Percentiles rank a stretch among this genome's conserved stretches.
phyloP scores from a whole-genome alignment of 306 rosid species.

The Quillaja saponaria region DNA sequence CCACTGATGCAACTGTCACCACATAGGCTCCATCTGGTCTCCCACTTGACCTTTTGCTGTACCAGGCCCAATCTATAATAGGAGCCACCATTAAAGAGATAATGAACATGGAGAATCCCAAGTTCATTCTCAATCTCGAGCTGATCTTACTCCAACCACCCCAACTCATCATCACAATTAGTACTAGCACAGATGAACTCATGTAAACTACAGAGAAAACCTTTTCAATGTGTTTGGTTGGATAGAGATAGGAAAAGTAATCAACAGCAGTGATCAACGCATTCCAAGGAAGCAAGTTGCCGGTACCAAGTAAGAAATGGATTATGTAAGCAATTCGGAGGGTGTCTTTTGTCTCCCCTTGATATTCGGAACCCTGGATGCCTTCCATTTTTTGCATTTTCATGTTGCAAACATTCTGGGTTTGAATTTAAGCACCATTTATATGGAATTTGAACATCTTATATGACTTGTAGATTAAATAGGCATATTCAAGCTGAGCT shows the following conservation, averaged over 20 bases:
- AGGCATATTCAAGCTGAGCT: constrained; percentile 37
- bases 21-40: constrained; percentile 51
- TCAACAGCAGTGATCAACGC: constrained; percentile 92
- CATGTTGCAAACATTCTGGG: constrained; percentile 18
- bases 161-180: constrained; percentile 65
- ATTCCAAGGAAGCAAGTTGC: constrained; percentile 95
- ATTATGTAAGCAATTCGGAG: constrained; percentile 70
- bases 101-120: constrained; percentile 56
- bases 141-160: constrained; percentile 61
- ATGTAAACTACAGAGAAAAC: constrained; percentile 86
- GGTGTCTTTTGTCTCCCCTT: constrained; percentile 48
- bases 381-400: constrained; percentile 48
- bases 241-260: constrained; percentile 78
- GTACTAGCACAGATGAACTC: constrained; percentile 64
- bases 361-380: constrained; percentile 44
- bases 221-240: constrained; percentile 66
- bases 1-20: constrained; percentile 45
- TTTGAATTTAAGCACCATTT: constrained; percentile 31
- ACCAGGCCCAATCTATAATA: constrained; percentile 56
- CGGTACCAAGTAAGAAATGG: constrained; percentile 88
- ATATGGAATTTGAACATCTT: constrained; percentile 4
- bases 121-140: constrained; percentile 57
- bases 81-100: constrained; percentile 74
- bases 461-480: constrained; percentile 46
- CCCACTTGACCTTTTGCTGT: constrained; percentile 21